Evolutionary conservation across 2,329 filamentous ascomycete species (phyloP), one percentile per base, ranked within the genome.

Genomic region (Fusarium graminum): DNA sequence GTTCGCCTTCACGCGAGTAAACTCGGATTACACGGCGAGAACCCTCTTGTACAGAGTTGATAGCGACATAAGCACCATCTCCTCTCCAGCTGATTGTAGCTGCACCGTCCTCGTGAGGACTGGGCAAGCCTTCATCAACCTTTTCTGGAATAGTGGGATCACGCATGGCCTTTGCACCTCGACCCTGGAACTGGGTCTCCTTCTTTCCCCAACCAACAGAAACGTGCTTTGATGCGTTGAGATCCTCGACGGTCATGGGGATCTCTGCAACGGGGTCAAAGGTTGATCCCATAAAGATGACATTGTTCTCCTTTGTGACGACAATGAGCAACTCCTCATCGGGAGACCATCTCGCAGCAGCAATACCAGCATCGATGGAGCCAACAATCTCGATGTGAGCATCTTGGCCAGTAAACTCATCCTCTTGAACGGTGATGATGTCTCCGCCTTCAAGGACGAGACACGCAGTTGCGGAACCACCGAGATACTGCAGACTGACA

Each of bases 131-230:
- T 74, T 94, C 88, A 73, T 98, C 95, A 17, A 97, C 86, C 75
- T 90, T 92, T 76, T 98, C 94, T 0, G 95, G 95, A 69, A 99
- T 92, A 11, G 95, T 99, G 16, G 95, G 95, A 77, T 99, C 95
- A 52, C 92, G 87, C 67, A 98, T 82, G 19, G 93, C 93, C 79
- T 88, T 89, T 57, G 94, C 94, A 64, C 94, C 88, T 73, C 92
- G 93, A 49, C 95, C 95, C 74, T 97, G 92, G 77, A 99, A 99
- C 77, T 99, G 95, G 1, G 95, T 99, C 79, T 99, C 95, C 75
- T 92, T 93, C 82, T 98, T 98, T 60, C 95, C 95, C 95, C 95
- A 99, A 47, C 95, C 95, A 22, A 99, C 94, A 19, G 93, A 96
- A 57, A 97, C 95, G 81, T 97, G 94, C 76, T 90, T 95, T 26